Evolutionary conservation across 345 rosid genomes (phyloP).

Genomic region (Arabidopsis arenosa): DNA sequence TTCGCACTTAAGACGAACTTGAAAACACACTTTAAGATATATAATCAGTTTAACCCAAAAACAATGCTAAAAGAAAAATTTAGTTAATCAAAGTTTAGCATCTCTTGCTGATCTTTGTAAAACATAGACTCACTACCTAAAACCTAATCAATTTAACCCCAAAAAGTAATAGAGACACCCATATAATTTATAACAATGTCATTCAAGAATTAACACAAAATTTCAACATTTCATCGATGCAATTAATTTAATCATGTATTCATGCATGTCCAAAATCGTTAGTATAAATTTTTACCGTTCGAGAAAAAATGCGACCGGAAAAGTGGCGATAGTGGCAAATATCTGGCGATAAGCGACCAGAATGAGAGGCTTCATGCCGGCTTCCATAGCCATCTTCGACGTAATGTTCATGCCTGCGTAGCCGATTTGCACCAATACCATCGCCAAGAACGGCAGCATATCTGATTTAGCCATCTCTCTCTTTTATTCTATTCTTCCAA

Average conservation of each 20-base stretch:
- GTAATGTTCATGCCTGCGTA: constrained; percentile 88
- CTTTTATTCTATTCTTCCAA: constrained; percentile 28
- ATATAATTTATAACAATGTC: not conserved
- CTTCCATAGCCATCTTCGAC: constrained; percentile 87
- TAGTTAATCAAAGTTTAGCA: constrained; percentile 3
- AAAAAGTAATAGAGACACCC: not conserved
- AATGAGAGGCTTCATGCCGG: constrained; percentile 83
- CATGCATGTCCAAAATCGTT: constrained; percentile 21
- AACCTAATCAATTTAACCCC: not conserved
- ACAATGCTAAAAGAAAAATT: not conserved
- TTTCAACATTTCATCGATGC: not conserved
- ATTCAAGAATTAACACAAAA: constrained; percentile 5
- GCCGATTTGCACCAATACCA: constrained; percentile 77
- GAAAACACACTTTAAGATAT: constrained; percentile 13
- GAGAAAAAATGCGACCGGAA: constrained; percentile 70
- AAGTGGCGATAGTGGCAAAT: constrained; percentile 69
- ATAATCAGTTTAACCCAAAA: constrained; percentile 14
- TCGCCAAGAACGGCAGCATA: constrained; percentile 68
- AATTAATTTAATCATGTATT: not conserved
- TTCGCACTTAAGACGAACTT: constrained; percentile 14
- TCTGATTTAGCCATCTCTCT: constrained; percentile 47
- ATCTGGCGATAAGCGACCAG: constrained; percentile 84
- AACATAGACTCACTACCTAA: not conserved
- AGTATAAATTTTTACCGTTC: constrained; percentile 58
- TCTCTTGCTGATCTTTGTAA: not conserved